Percentiles rank a stretch among this genome's conserved stretches.
Evolutionary conservation across 352 stramenopile genomes (phyloP).

Genomic region (Phytophthora foliorum): DNA sequence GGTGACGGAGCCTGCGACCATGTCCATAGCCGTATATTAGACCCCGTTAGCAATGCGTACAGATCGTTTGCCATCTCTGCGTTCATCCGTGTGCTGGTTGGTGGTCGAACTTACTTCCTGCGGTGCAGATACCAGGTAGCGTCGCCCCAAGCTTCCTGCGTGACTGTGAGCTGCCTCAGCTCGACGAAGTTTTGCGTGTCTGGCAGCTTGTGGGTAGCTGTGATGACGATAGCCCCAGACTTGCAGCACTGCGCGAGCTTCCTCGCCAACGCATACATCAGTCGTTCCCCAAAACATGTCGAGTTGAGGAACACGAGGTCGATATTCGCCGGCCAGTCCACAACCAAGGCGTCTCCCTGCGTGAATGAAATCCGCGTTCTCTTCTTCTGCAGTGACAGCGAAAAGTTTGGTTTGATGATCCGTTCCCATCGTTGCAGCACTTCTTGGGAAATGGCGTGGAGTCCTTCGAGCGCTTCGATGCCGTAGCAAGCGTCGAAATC

Average conservation of each 20-base stretch:
- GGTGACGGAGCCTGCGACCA: constrained; percentile 17
- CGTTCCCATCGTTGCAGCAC: constrained; percentile 69
- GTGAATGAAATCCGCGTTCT: constrained; percentile 78
- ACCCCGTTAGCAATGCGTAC: constrained; percentile 33
- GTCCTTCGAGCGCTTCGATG: constrained; percentile 89
- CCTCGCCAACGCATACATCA: constrained; percentile 69
- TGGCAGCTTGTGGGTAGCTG: constrained; percentile 60
- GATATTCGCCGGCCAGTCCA: constrained; percentile 73
- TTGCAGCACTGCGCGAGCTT: constrained; percentile 64
- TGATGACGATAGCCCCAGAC: constrained; percentile 66
- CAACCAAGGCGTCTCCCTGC: constrained; percentile 67
- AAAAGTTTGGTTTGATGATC: constrained; percentile 53
- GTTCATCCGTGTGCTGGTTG: too few relatives aligned
- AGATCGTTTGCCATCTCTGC: constrained; percentile 16
- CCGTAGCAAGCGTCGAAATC: constrained; percentile 89
- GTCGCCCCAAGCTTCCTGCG: constrained; percentile 66
- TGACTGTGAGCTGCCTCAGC: constrained; percentile 52
- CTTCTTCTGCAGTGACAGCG: constrained; percentile 71
- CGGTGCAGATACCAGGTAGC: constrained; percentile 69
- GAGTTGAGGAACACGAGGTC: constrained; percentile 92
- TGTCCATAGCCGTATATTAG: constrained; percentile 46
- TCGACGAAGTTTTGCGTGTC: constrained; percentile 58
- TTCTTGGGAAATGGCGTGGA: constrained; percentile 71
- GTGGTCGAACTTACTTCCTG: constrained; percentile 55
- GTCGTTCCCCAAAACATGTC: constrained; percentile 84